phyloP scores from a whole-genome alignment of 805 yeast species.

The Sugiyamaella qingdaonensis region DNA sequence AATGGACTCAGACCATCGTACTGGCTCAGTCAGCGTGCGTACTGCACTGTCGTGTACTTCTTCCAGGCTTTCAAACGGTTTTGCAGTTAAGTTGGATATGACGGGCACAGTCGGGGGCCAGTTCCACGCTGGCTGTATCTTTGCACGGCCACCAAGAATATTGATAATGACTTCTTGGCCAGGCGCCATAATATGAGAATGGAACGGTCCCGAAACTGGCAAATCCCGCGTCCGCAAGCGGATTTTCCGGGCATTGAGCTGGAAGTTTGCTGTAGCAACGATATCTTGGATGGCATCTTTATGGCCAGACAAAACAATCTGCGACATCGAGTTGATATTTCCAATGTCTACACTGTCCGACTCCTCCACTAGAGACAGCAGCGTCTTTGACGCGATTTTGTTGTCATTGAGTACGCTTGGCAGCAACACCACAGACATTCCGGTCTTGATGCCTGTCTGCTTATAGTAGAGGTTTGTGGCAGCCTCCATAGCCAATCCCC shows the following conservation, averaged over 20 bases:
- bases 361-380: background rate
- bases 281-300: conserved; percentile 26
- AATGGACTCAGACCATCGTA: conserved; percentile 29
- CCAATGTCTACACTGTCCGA: conserved; percentile 37
- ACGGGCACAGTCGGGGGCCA: conserved; percentile 26
- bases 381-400: background rate
- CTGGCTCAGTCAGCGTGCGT: conserved; percentile 30
- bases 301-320: conserved; percentile 45
- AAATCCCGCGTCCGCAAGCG: conserved; percentile 22
- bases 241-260: conserved; percentile 11
- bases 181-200: conserved; percentile 36
- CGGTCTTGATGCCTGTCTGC: conserved; percentile 3
- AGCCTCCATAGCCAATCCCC: conserved; percentile 44
- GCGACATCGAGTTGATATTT: conserved; percentile 42
- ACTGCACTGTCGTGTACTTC: conserved; percentile 27
- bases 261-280: conserved; percentile 20
- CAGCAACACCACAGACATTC: conserved; percentile 16
- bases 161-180: conserved; percentile 36
- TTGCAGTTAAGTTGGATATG: conserved; percentile 32
- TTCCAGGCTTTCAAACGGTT: conserved; percentile 27
- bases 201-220: conserved; percentile 51
- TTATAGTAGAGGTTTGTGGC: conserved; percentile 24
- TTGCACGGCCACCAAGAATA: conserved; percentile 19
- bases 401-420: conserved; percentile 1
- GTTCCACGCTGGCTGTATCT: conserved; percentile 8